phyloP scores from a whole-genome alignment of 2,329 filamentous ascomycete species.

The Colletotrichum musicola region DNA sequence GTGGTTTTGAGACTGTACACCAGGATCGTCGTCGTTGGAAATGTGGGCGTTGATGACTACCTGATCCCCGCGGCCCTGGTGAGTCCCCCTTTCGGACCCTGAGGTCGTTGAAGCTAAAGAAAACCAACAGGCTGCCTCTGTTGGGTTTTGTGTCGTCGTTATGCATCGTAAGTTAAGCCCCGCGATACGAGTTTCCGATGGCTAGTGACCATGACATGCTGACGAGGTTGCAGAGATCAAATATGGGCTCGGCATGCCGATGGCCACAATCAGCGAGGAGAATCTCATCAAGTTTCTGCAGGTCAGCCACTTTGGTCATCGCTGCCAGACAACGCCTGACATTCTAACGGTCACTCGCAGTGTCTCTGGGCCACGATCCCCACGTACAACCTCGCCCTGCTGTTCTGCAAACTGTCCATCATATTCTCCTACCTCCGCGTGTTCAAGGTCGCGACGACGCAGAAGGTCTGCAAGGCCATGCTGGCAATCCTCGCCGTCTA shows the following conservation, averaged over 20 bases:
- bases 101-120: background rate
- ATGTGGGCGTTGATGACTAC: slow-evolving; percentile 17
- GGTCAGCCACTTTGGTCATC: background rate
- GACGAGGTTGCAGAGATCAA: background rate
- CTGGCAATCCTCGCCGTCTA: slow-evolving; percentile 42
- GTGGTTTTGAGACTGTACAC: slow-evolving; percentile 16
- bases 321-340: background rate
- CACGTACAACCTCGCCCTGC: slow-evolving; percentile 43
- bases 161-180: background rate
- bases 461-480: slow-evolving; percentile 42
- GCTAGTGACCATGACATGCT: background rate
- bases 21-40: slow-evolving; percentile 5
- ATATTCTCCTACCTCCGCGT: slow-evolving; percentile 45
- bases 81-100: background rate
- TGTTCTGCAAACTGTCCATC: slow-evolving; percentile 46
- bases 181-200: background rate
- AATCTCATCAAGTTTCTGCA: background rate
- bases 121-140: background rate
- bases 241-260: background rate
- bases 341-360: slow-evolving; percentile 11
- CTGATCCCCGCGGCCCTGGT: slow-evolving; percentile 23
- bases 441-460: slow-evolving; percentile 42
- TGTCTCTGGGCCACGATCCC: slow-evolving; percentile 44
- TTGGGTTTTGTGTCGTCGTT: background rate
- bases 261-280: background rate